Evolutionary conservation across 495 filamentous ascomycete genomes (phyloP), one percentile per base, ranked within the genome.

Genomic region (Neurospora sp.): DNA sequence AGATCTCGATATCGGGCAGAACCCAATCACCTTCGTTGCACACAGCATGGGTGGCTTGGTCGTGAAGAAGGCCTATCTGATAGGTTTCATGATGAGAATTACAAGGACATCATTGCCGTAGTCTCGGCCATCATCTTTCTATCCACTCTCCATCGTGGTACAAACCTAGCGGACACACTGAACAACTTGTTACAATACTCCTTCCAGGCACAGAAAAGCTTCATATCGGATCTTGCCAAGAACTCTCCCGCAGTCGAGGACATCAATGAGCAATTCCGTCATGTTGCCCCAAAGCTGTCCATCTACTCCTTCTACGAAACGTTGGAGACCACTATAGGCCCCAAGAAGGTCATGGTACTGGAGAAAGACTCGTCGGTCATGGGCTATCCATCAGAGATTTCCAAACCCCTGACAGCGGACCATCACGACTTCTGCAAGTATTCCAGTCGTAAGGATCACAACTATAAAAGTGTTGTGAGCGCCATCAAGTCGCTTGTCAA

Each of bases 281-380:
- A 84, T 43, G 48, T 83, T 28, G 79, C 83, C 10, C 76, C 73
- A 10, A 79, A 77, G 11, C 38, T 87, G 0, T 54, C 75, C 0
- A 79, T 88, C 3, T 76, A 79, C 45, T 87, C 86, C 17, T 88
- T 88, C 73, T 88, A 86, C 66, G 86, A 88, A 71, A 86, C 82
- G 6, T 73, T 70, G 8, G 75, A 73, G 36, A 86, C 85, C 1
- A 28, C 75, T 2, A 70, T 85, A 69, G 78, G 79, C 5, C 73
- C 77, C 36, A 76, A 48, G 62, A 77, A 79, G 10, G 59, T 71
- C 1, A 77, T 86, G 71, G 78, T 87, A 31, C 74, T 87, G 17
- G 83, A 84, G 3, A 83, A 79, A 43, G 82, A 86, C 6, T 86
- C 85, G 0, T 82, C 86, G 1, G 74, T 82, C 5, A 77, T 87